Evolutionary conservation across 1,284 basidiomycete species (phyloP).

Genomic region (Moesziomyces globuligerus): DNA sequence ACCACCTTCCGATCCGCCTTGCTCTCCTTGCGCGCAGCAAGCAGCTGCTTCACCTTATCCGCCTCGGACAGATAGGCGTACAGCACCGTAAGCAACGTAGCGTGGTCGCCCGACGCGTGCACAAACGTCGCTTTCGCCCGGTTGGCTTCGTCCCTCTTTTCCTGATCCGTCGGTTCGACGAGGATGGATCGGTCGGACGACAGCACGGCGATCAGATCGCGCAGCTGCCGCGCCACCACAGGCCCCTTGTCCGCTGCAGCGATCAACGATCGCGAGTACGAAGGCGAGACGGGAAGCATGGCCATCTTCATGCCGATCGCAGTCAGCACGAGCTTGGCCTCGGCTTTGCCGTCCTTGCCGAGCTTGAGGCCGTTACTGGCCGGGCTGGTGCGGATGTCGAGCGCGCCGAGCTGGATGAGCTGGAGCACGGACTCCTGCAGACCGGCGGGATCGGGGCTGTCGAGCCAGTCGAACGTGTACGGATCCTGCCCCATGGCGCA

Average conservation of each 20-base stretch:
- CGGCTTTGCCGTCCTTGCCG: neutral
- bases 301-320: constrained; percentile 58
- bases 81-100: constrained; percentile 61
- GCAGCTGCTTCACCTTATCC: constrained; percentile 15
- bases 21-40: constrained; percentile 9
- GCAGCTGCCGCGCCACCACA: constrained; percentile 47
- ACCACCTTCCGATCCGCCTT: constrained; percentile 15
- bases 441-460: constrained; percentile 45
- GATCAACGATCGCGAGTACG: constrained; percentile 57
- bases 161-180: constrained; percentile 46
- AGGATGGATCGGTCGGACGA: constrained; percentile 56
- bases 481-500: constrained; percentile 63
- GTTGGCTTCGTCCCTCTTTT: constrained; percentile 58
- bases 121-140: constrained; percentile 67
- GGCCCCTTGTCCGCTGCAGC: constrained; percentile 55
- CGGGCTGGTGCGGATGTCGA: constrained; percentile 28
- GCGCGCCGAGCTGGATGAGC: constrained; percentile 60
- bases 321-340: constrained; percentile 45
- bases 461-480: constrained; percentile 62
- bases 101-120: constrained; percentile 61
- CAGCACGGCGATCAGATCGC: constrained; percentile 64
- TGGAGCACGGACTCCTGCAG: constrained; percentile 57
- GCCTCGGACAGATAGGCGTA: constrained; percentile 59
- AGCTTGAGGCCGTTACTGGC: constrained; percentile 7
- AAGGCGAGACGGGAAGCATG: constrained; percentile 58